Evolutionary conservation across 2,329 filamentous ascomycete species (phyloP), one percentile per base, ranked within the genome.

Genomic region (Cercospora zeae-maydis): DNA sequence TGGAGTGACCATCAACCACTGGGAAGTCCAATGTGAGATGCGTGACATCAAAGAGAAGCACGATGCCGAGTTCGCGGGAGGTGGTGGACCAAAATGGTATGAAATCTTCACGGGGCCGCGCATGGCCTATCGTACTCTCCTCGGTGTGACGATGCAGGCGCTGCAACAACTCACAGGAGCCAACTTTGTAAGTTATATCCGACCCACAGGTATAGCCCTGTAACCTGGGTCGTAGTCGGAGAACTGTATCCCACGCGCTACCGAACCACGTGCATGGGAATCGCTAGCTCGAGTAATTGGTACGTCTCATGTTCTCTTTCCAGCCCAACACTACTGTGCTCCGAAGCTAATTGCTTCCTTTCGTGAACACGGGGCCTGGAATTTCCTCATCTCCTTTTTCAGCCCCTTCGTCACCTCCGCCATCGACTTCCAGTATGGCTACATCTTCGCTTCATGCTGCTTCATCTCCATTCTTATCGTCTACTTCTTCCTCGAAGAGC

Each of bases 401-500:
- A 92, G 90, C 0, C 88, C 90, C 0, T 92, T 92, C 76, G 92
- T 93, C 72, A 89, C 87, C 0, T 78, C 81, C 0, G 83, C 84
- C 3, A 92, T 92, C 59, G 84, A 88, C 68, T 92, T 88, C 75
- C 82, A 82, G 1, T 91, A 90, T 70, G 90, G 90, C 1, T 90
- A 91, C 66, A 86, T 93, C 31, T 92, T 92, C 75, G 89, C 88
- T 0, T 87, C 81, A 0, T 91, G 88, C 72, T 89, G 90, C 69
- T 78, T 90, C 16, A 79, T 84, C 0, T 88, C 84, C 0, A 84
- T 85, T 0, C 66, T 86, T 0, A 75, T 92, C 11, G 88, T 92
- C 31, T 93, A 88, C 79, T 90, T 93, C 77, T 92, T 92, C 74
- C 83, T 92, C 58, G 86, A 89, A 61, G 90, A 93, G 74, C 87